These are phyloP conservation scores for Colletotrichum melonis DNA, from an alignment of 2,329 filamentous ascomycete genomes.

Conservation along the genomic window DNA sequence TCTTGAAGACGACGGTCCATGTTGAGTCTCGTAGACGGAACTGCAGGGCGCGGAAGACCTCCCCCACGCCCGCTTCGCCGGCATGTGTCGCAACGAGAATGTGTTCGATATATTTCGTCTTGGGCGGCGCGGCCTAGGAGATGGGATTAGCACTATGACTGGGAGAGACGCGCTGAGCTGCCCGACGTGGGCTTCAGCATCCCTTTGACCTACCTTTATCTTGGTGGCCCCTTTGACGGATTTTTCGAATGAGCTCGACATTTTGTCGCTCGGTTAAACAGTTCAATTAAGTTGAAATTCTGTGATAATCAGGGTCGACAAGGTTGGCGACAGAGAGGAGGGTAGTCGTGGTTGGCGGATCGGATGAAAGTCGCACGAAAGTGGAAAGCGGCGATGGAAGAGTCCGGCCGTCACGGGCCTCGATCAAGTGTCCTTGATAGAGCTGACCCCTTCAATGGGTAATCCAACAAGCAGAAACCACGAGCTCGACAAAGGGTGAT, in stretches of 20 bases:
- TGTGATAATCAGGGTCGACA: conserved; percentile 29
- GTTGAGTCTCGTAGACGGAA: conserved; percentile 92
- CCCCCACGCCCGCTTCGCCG: conserved; percentile 92
- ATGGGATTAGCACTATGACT: conserved; percentile 34
- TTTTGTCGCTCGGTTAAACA: conserved; percentile 46
- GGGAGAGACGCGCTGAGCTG: conserved; percentile 3
- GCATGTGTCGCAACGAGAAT: conserved; percentile 95
- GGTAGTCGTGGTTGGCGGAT: conserved; percentile 20
- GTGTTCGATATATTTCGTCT: conserved; percentile 99
- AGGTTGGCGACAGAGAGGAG: conserved; percentile 35
- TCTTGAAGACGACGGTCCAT: conserved; percentile 99
- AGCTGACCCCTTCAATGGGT: background rate
- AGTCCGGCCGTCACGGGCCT: conserved; percentile 29
- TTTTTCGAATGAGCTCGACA: conserved; percentile 96
- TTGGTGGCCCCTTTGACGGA: conserved; percentile 99
- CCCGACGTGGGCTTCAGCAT: background rate
- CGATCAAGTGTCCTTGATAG: background rate
- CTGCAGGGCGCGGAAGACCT: conserved; percentile 93
- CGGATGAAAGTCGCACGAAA: conserved; percentile 29
- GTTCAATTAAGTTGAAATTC: background rate
- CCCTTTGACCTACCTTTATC: conserved; percentile 76
- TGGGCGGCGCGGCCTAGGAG: conserved; percentile 76
- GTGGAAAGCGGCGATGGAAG: background rate
- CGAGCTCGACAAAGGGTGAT: background rate
- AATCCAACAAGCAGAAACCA: background rate